Percentiles rank a stretch among this genome's conserved stretches.
phyloP scores from a whole-genome alignment of 2,329 filamentous ascomycete genomes.

The Blastomyces silverae region DNA sequence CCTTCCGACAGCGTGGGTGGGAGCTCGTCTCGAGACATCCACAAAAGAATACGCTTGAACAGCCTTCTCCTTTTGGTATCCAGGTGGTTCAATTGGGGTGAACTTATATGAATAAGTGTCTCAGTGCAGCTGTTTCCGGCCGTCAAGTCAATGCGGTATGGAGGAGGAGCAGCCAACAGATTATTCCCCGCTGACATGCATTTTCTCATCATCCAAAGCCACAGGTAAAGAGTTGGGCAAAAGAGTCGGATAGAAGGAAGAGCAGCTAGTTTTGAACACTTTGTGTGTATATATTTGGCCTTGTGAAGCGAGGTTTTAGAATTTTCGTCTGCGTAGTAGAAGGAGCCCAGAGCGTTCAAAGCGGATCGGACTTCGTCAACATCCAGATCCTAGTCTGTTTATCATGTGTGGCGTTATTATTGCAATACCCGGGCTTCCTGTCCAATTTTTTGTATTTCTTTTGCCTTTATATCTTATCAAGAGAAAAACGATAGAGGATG shows the following conservation, averaged over 20 bases:
- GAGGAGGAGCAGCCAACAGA: background rate
- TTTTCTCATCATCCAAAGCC: background rate
- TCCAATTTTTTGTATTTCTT: background rate
- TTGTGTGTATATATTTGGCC: background rate
- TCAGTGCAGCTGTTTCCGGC: background rate
- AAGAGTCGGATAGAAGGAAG: background rate
- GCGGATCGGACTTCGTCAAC: background rate
- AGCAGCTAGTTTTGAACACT: background rate
- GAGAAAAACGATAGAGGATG: background rate
- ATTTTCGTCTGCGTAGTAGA: slow-evolving; percentile 3
- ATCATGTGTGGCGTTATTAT: slow-evolving; percentile 1
- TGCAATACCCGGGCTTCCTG: background rate
- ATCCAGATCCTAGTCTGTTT: background rate
- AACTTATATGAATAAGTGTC: background rate
- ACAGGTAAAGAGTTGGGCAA: background rate
- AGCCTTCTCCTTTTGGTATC: background rate
- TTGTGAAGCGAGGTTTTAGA: background rate
- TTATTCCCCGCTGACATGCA: background rate
- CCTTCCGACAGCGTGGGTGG: background rate
- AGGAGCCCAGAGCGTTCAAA: too few relatives aligned
- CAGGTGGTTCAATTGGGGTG: background rate
- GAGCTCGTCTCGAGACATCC: slow-evolving; percentile 1
- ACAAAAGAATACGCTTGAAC: background rate
- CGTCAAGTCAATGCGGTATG: background rate
- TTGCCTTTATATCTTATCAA: background rate